Evolutionary conservation across 2,329 filamentous ascomycete species (phyloP), one percentile per base, ranked within the genome.

Genomic region (Trichophyton verrucosum): DNA sequence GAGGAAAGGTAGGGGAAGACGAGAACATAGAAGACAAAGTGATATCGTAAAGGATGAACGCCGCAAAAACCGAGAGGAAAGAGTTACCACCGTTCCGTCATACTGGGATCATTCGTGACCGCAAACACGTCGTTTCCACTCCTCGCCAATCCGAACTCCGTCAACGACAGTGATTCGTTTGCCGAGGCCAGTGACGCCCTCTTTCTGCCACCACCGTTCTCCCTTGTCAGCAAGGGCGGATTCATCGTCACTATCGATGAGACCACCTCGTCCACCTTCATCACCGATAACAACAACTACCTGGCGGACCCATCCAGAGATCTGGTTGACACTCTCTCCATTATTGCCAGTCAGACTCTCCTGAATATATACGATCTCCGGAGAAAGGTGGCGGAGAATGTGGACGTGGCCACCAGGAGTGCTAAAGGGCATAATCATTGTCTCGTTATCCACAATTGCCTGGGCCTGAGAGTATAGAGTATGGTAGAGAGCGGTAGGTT

Each of bases 111-210:
- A 81, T 66, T 82, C 80, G 66, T 75, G 74, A 60, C 88, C 88
- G 69, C 86, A 85, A 61, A 95, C 84, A 63, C 92, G 81, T 70
- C 88, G 84, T 64, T 81, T 81, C 87, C 91, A 97, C 74, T 97
- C 92, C 67, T 96, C 91, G 58, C 87, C 86, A 17, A 95, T 82
- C 57, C 89, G 81, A 65, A 86, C 80, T 36, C 86, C 87, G 72
- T 97, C 92, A 2, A 96, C 90, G 17, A 97, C 85, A 44, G 95
- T 85, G 30, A 96, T 86, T 3, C 90, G 89, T 70, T 94, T 87
- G 15, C 92, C 92, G 61, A 91, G 80, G 1, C 92, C 91, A 24
- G 95, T 90, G 62, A 89, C 83, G 51, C 91, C 87, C 61, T 90
- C 84, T 60, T 82, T 82, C 73, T 87, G 87, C 63, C 85, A 91